These are phyloP conservation scores for Camelina sativa DNA, from an alignment of 345 rosid genomes.

Conservation along the genomic window DNA sequence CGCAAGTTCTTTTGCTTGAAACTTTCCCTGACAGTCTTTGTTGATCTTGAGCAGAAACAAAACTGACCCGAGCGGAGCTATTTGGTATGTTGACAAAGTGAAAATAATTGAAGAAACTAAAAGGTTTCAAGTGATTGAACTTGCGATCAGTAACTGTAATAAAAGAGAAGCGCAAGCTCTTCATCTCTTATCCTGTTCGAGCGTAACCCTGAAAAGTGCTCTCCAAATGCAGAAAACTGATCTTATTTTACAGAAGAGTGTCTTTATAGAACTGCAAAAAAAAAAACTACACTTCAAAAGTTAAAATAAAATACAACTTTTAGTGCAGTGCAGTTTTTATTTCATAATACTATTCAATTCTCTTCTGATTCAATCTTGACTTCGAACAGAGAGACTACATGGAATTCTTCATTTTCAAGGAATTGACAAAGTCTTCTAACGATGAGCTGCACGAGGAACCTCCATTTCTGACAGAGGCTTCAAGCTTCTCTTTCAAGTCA, in stretches of 20 bases:
- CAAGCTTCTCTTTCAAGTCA: slow-evolving; percentile 38
- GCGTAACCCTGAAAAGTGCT: background rate
- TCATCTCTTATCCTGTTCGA: background rate
- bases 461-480: slow-evolving; percentile 24
- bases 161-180: background rate
- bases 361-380: slow-evolving; percentile 13
- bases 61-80: background rate
- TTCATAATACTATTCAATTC: background rate
- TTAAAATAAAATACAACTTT: background rate
- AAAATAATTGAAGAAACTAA: background rate
- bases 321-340: background rate
- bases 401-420: slow-evolving; percentile 16
- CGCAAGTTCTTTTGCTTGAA: background rate
- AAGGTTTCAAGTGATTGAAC: background rate
- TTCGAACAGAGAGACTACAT: background rate
- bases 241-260: background rate
- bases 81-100: background rate
- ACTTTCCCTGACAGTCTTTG: background rate
- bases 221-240: background rate
- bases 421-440: slow-evolving; percentile 22
- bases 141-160: background rate
- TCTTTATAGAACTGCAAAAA: background rate
- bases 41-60: background rate
- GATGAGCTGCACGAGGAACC: slow-evolving; percentile 44
- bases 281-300: background rate